Conservation (phyloP, 352 stramenopile species). For the Phytophthora niederhauseri region DNA sequence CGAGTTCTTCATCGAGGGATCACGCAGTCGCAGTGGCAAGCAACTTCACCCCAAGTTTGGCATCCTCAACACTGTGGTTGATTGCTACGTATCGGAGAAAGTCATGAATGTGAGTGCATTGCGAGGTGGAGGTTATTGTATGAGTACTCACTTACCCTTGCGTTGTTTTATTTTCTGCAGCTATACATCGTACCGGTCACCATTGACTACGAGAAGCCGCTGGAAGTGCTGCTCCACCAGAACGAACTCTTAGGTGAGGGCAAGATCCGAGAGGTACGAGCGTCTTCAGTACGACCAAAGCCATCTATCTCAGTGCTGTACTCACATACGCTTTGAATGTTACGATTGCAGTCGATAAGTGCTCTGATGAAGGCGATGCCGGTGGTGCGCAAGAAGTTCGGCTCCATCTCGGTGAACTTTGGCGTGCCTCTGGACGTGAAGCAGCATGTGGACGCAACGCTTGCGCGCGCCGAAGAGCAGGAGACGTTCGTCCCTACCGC, state of each 20-base stretch:
- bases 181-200: constrained; percentile 83
- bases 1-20: constrained; percentile 90
- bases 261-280: constrained; percentile 74
- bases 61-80: constrained; percentile 72
- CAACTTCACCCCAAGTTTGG: constrained; percentile 85
- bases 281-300: too few species aligned
- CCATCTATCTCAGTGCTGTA: neutral
- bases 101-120: constrained; percentile 73
- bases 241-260: constrained; percentile 82
- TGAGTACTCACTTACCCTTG: constrained; percentile 5
- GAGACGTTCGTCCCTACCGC: constrained; percentile 43
- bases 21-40: constrained; percentile 83
- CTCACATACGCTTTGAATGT: neutral
- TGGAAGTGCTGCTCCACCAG: constrained; percentile 83
- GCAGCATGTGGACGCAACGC: constrained; percentile 43
- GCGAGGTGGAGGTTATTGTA: neutral
- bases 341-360: constrained; percentile 49
- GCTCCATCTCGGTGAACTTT: constrained; percentile 83
- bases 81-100: constrained; percentile 69
- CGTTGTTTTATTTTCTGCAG: constrained; percentile 27
- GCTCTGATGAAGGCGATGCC: constrained; percentile 73
- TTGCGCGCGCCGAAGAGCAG: constrained; percentile 34
- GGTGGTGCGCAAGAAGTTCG: constrained; percentile 81
- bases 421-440: constrained; percentile 71
- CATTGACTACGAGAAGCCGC: constrained; percentile 88